Evolutionary conservation across 2,329 filamentous ascomycete genomes (phyloP).

Genomic region (Xylaria sp.): DNA sequence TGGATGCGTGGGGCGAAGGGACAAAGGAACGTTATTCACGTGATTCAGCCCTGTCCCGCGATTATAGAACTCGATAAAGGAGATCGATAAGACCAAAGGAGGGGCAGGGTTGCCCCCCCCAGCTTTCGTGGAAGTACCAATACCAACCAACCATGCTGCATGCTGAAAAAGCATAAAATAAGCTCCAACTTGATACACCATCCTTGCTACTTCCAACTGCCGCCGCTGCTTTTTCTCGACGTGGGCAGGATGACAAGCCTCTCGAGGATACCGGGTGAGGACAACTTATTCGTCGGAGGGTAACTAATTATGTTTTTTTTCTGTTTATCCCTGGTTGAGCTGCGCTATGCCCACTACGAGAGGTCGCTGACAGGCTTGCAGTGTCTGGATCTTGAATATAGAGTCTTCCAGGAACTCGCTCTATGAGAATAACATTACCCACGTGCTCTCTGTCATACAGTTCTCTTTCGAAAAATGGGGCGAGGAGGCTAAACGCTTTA

Average conservation of each 20-base stretch:
- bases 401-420: constrained; percentile 74
- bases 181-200: neutral
- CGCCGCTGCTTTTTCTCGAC: neutral
- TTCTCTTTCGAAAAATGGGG: constrained; percentile 55
- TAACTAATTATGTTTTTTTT: constrained; percentile 49
- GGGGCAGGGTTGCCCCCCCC: neutral
- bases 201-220: neutral
- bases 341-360: neutral
- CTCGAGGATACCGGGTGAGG: constrained; percentile 73
- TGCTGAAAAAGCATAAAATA: neutral
- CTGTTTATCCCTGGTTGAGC: neutral
- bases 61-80: constrained; percentile 7
- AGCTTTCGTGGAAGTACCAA: constrained; percentile 14
- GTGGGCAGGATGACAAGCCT: constrained; percentile 65
- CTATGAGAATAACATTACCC: constrained; percentile 80
- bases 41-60: constrained; percentile 38
- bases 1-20: constrained; percentile 14
- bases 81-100: constrained; percentile 16
- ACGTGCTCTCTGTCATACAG: constrained; percentile 83
- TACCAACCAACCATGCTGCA: neutral
- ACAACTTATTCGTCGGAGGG: constrained; percentile 83
- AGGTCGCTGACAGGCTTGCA: constrained; percentile 50
- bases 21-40: constrained; percentile 22
- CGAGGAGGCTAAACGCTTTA: constrained; percentile 66
- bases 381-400: constrained; percentile 75